These are phyloP conservation scores for Orychophragmus violaceus DNA, from an alignment of 345 rosid genomes.

Conservation along the genomic window DNA sequence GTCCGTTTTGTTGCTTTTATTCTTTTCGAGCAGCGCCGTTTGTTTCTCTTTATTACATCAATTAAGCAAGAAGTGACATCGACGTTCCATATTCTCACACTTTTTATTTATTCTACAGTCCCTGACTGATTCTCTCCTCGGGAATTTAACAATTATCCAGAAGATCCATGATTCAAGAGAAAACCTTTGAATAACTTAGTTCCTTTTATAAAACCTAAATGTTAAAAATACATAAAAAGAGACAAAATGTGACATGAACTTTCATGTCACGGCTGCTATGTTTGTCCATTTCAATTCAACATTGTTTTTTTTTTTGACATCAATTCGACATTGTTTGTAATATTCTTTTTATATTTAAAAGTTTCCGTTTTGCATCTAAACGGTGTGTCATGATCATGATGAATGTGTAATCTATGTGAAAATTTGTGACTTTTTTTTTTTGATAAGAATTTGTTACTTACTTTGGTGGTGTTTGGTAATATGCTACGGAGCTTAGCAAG, in stretches of 20 bases:
- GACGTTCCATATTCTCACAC: conserved; percentile 40
- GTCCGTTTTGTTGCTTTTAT: conserved; percentile 37
- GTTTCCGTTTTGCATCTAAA: neutral
- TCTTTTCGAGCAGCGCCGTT: conserved; percentile 55
- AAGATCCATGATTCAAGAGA: conserved; percentile 19
- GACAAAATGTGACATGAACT: conserved; percentile 31
- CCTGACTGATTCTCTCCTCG: conserved; percentile 34
- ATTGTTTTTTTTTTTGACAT: too few relatives aligned
- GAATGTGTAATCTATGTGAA: neutral
- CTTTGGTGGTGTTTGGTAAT: conserved; percentile 95
- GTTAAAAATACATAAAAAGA: conserved; percentile 2
- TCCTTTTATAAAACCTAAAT: conserved; percentile 19
- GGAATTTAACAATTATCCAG: conserved; percentile 29
- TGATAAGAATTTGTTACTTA: conserved; percentile 43
- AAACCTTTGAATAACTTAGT: conserved; percentile 17
- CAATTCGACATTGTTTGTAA: conserved; percentile 6
- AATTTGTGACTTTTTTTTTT: too few relatives aligned
- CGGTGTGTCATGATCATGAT: neutral
- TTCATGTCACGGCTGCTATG: conserved; percentile 27
- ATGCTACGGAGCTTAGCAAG: conserved; percentile 91
- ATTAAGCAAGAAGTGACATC: conserved; percentile 47
- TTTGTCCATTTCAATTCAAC: conserved; percentile 25
- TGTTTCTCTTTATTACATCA: conserved; percentile 79
- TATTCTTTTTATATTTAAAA: neutral
- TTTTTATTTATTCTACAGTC: conserved; percentile 24